Conservation (phyloP, 352 stramenopile species). For the Pythium vanterpoolii region DNA sequence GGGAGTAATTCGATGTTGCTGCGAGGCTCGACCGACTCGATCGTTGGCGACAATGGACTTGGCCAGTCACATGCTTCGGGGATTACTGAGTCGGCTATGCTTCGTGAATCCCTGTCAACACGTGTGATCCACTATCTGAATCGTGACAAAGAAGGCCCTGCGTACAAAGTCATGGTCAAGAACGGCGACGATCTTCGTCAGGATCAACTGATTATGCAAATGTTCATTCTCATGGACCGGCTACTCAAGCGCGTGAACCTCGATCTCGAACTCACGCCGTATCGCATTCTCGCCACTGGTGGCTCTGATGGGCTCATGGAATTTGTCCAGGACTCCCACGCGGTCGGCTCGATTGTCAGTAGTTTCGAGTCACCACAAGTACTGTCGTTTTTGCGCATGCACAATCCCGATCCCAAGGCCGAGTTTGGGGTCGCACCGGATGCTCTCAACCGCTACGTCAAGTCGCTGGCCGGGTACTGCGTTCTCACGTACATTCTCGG, state of each 20-base stretch:
- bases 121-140: slow-evolving; percentile 78
- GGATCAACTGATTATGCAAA: slow-evolving; percentile 99
- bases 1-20: slow-evolving; percentile 47
- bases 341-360: slow-evolving; percentile 95
- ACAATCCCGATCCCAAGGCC: slow-evolving; percentile 80
- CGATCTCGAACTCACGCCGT: slow-evolving; percentile 97
- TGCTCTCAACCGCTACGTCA: slow-evolving; percentile 95
- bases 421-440: slow-evolving; percentile 90
- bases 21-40: slow-evolving; percentile 42
- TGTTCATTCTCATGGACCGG: slow-evolving; percentile 99
- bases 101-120: slow-evolving; percentile 70
- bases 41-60: slow-evolving; percentile 21
- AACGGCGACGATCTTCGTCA: slow-evolving; percentile 99
- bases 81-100: slow-evolving; percentile 26
- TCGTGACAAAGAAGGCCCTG: slow-evolving; percentile 76
- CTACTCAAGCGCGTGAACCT: slow-evolving; percentile 98
- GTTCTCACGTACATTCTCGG: slow-evolving; percentile 99
- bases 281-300: slow-evolving; percentile 88
- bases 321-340: slow-evolving; percentile 95
- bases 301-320: slow-evolving; percentile 95
- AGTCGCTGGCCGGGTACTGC: slow-evolving; percentile 98
- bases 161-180: slow-evolving; percentile 99
- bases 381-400: slow-evolving; percentile 79
- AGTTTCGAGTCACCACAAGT: slow-evolving; percentile 93
- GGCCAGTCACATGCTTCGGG: slow-evolving; percentile 8